Percentiles rank a stretch among this genome's conserved stretches.
Evolutionary conservation across 2,329 filamentous ascomycete species (phyloP).

Genomic region (Ascochyta pisi): DNA sequence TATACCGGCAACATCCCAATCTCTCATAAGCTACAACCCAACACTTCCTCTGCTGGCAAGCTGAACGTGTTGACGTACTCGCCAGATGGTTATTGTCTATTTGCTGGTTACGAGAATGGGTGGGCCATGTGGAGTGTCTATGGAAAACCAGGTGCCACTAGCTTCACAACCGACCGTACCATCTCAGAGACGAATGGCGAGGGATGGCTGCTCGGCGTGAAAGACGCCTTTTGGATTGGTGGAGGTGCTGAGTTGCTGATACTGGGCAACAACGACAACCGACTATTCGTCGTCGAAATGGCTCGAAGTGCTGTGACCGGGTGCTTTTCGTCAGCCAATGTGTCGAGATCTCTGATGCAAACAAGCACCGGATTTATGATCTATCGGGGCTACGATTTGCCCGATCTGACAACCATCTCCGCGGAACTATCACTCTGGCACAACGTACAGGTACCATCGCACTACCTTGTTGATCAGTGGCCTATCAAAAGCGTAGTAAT

Average conservation of each 20-base stretch:
- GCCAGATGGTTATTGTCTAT: slow-evolving; percentile 94
- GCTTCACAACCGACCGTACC: slow-evolving; percentile 73
- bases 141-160: slow-evolving; percentile 85
- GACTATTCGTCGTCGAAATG: slow-evolving; percentile 88
- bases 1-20: slow-evolving; percentile 91
- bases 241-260: slow-evolving; percentile 87
- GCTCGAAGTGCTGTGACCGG: slow-evolving; percentile 91
- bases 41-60: slow-evolving; percentile 73
- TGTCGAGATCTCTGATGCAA: slow-evolving; percentile 87
- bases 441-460: slow-evolving; percentile 81
- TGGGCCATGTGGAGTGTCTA: slow-evolving; percentile 99
- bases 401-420: slow-evolving; percentile 88
- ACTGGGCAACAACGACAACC: slow-evolving; percentile 72
- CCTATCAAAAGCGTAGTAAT: slow-evolving; percentile 87
- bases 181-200: slow-evolving; percentile 75
- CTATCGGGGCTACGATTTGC: slow-evolving; percentile 90
- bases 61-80: slow-evolving; percentile 84
- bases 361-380: slow-evolving; percentile 88
- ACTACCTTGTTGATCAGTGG: slow-evolving; percentile 91
- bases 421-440: slow-evolving; percentile 96
- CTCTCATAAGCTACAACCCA: slow-evolving; percentile 78
- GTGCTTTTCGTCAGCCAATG: slow-evolving; percentile 89
- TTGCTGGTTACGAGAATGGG: slow-evolving; percentile 88
- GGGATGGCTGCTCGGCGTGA: slow-evolving; percentile 81
- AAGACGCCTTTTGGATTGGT: slow-evolving; percentile 83